phyloP scores from a whole-genome alignment of 2,329 filamentous ascomycete species.

The Knufia fluminis region DNA sequence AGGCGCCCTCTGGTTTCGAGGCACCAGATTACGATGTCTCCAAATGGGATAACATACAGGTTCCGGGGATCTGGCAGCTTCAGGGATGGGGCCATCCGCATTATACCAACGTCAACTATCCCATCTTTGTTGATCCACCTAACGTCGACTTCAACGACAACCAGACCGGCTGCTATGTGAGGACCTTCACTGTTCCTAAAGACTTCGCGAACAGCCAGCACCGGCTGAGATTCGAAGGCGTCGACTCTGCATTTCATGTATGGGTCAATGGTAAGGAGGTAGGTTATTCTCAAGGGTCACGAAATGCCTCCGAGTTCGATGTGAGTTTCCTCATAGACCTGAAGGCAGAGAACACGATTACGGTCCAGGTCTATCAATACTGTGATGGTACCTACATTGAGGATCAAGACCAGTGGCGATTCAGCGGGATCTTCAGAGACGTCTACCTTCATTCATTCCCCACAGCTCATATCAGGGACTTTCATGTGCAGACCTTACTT shows the following conservation, averaged over 20 bases:
- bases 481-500: constrained; percentile 47
- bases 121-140: constrained; percentile 57
- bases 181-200: constrained; percentile 41
- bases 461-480: constrained; percentile 45
- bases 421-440: constrained; percentile 53
- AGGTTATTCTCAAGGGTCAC: constrained; percentile 59
- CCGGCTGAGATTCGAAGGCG: constrained; percentile 59
- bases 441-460: constrained; percentile 54
- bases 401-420: constrained; percentile 57
- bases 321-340: constrained; percentile 44
- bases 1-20: neutral
- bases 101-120: constrained; percentile 60
- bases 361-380: constrained; percentile 61
- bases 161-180: constrained; percentile 54
- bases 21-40: constrained; percentile 22
- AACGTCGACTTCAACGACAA: constrained; percentile 52
- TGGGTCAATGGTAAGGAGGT: constrained; percentile 57
- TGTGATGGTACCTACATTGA: constrained; percentile 62
- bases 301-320: constrained; percentile 63
- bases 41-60: constrained; percentile 45
- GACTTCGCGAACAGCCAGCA: constrained; percentile 42
- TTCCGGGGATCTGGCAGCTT: constrained; percentile 62
- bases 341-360: constrained; percentile 45
- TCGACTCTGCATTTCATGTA: constrained; percentile 62
- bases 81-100: constrained; percentile 59